Conservation (phyloP, 2,329 filamentous ascomycete genomes). For the Cercospora zeina region DNA sequence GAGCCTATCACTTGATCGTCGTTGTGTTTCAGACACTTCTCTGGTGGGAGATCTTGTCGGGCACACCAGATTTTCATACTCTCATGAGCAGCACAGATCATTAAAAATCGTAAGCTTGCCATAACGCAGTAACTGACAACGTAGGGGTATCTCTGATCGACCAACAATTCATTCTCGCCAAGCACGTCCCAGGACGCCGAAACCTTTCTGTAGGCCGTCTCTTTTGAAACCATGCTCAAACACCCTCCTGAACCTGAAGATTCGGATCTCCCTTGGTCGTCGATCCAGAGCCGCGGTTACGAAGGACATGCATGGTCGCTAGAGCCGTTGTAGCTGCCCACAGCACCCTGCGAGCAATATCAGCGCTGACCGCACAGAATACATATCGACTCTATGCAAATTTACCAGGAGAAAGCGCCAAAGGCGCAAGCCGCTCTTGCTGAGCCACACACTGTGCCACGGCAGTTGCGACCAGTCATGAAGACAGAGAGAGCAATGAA, state of each 20-base stretch:
- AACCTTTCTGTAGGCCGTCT: constrained; percentile 1
- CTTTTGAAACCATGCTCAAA: constrained; percentile 32
- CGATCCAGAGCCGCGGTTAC: constrained; percentile 37
- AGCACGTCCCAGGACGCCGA: neutral
- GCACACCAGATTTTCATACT: neutral
- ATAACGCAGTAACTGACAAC: neutral
- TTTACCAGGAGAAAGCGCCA: constrained; percentile 63
- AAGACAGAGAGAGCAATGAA: constrained; percentile 73
- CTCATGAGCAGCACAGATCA: neutral
- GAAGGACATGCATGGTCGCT: constrained; percentile 51
- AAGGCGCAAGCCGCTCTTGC: constrained; percentile 66
- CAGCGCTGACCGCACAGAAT: neutral
- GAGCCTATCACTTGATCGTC: neutral
- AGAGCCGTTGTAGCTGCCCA: constrained; percentile 55
- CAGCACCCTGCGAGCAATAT: constrained; percentile 46
- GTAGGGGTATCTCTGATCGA: neutral
- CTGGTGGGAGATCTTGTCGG: no score
- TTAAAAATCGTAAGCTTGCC: neutral
- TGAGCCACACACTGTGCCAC: constrained; percentile 43
- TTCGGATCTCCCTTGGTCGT: constrained; percentile 34
- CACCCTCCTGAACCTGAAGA: constrained; percentile 44
- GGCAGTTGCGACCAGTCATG: constrained; percentile 60
- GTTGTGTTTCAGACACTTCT: no score
- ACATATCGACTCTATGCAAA: constrained; percentile 11
- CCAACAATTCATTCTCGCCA: neutral